Percentiles rank a stretch among this genome's conserved stretches.
These are phyloP conservation scores for Cunninghamia lanceolata DNA, from an alignment of 75 land plant genomes.

Conservation along the genomic window DNA sequence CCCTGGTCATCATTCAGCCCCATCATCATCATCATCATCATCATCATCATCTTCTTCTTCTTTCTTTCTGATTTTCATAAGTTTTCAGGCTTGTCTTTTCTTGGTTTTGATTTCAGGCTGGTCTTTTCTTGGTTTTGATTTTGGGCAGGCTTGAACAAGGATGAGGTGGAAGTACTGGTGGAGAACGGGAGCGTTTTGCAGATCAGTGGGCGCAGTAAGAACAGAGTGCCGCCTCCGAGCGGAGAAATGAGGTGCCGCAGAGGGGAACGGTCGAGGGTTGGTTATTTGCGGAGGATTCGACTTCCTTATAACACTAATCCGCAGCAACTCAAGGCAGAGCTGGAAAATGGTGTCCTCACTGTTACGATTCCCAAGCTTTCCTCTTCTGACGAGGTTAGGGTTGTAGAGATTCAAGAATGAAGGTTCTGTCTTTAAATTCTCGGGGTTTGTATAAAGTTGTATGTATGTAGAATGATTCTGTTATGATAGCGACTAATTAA, in stretches of 20 bases:
- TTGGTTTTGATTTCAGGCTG: too few species aligned
- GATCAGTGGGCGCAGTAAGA: constrained; percentile 1
- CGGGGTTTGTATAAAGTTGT: neutral
- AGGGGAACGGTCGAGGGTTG: neutral
- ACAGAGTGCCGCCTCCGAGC: neutral
- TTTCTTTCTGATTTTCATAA: neutral
- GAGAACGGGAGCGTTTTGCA: constrained; percentile 12
- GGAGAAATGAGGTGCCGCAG: neutral
- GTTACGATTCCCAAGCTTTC: constrained; percentile 9
- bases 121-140: neutral
- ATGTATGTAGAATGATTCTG: neutral
- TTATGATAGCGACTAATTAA: too few species aligned
- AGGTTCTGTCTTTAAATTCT: neutral
- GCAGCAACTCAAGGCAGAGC: neutral
- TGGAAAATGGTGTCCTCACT: constrained; percentile 21
- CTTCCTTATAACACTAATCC: neutral
- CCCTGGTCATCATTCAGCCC: neutral
- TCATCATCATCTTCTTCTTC: neutral
- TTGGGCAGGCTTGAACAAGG: neutral
- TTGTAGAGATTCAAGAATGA: constrained; percentile 13
- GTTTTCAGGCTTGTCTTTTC: neutral
- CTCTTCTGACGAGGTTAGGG: neutral
- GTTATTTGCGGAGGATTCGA: constrained; percentile 8
- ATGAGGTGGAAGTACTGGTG: constrained; percentile 9
- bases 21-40: neutral